These are phyloP conservation scores for Auxenochlorella protothecoides DNA, from an alignment of 139 green algal genomes.

Conservation along the genomic window DNA sequence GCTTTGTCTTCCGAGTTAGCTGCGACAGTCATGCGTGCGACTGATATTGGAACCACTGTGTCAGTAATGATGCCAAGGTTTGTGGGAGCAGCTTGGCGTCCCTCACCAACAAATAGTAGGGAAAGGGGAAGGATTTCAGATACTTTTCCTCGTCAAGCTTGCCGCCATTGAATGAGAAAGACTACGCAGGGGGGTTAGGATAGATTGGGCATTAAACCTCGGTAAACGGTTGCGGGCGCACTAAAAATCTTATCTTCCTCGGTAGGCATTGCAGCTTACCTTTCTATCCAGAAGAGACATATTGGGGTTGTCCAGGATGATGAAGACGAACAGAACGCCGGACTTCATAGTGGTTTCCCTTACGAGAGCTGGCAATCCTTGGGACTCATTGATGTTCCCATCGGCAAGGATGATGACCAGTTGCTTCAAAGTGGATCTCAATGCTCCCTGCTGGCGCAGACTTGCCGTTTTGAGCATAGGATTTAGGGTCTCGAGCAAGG, in stretches of 20 bases:
- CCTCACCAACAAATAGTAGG: slow-evolving; percentile 89
- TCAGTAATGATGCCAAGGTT: no score
- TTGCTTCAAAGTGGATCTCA: slow-evolving; percentile 55
- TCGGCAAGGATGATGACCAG: slow-evolving; percentile 95
- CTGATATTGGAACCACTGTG: no score
- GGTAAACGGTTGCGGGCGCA: not conserved
- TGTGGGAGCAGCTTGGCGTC: slow-evolving; percentile 29
- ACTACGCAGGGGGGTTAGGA: slow-evolving; percentile 74
- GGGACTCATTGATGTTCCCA: slow-evolving; percentile 27
- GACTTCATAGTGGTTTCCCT: slow-evolving; percentile 36
- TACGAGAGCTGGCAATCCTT: slow-evolving; percentile 24
- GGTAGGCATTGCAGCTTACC: not conserved
- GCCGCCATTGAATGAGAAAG: slow-evolving; percentile 58
- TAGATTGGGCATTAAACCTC: not conserved
- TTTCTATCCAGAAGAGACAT: slow-evolving; percentile 82
- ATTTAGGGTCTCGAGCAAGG: slow-evolving; percentile 65
- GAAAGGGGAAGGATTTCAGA: slow-evolving; percentile 96
- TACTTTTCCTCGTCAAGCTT: slow-evolving; percentile 85
- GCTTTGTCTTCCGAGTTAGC: no score
- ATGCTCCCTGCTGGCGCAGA: slow-evolving; percentile 15
- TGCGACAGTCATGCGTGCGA: no score
- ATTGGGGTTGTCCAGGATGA: slow-evolving; percentile 63
- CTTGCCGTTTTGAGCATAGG: slow-evolving; percentile 58
- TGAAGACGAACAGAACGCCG: slow-evolving; percentile 85
- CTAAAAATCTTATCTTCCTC: not conserved